Percentiles rank a stretch among this genome's conserved stretches.
Conservation (phyloP, 257 asterid genomes). For the Echium plantagineum region DNA sequence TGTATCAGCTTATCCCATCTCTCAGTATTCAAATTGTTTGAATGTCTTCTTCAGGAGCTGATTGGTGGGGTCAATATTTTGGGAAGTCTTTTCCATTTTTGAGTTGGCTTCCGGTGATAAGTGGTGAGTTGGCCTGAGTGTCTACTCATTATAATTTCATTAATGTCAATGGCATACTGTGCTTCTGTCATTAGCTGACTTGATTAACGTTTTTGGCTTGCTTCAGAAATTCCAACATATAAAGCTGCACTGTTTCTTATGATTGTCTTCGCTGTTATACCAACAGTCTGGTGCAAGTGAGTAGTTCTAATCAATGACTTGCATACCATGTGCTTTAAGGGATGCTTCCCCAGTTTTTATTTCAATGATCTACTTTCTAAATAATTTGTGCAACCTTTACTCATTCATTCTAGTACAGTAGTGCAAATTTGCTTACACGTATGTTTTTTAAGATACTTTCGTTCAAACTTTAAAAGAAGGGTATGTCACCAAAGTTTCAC, state of each 20-base stretch:
- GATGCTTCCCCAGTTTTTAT: background rate
- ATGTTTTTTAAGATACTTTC: too few relatives aligned
- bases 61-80: constrained; percentile 85
- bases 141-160: background rate
- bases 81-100: constrained; percentile 67
- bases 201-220: constrained; percentile 10
- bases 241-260: constrained; percentile 46
- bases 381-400: background rate
- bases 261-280: constrained; percentile 75
- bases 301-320: constrained; percentile 17
- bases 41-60: constrained; percentile 52
- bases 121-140: constrained; percentile 37
- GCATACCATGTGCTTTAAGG: background rate
- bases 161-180: background rate
- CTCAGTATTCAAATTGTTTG: constrained; percentile 7
- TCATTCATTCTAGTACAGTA: background rate
- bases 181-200: constrained; percentile 1
- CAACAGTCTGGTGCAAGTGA: constrained; percentile 72
- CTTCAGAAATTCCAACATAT: constrained; percentile 59
- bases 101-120: constrained; percentile 70
- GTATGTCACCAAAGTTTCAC: too few relatives aligned
- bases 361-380: background rate
- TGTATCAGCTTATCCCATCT: background rate
- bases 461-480: background rate
- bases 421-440: background rate